Base-by-base conservation (phyloP, 257 asterid genomes). In the Nicotiana otophora region DNA sequence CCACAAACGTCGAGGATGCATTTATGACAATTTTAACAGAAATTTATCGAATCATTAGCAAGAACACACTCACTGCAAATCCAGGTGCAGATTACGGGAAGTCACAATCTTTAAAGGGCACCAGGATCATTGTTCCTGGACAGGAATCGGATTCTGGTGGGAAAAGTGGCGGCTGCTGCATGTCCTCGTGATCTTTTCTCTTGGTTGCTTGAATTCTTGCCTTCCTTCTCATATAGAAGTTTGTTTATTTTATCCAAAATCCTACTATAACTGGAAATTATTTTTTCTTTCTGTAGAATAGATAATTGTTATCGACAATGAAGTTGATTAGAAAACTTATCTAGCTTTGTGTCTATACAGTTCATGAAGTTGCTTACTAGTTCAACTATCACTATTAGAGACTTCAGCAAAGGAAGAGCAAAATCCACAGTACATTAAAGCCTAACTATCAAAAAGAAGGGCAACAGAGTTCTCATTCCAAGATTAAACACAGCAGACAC, bases 1-100 rank as follows among this genome's bases (percentile, higher is more conserved):
- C 97, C 39, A 94, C 93, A 19, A 94, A 92, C 16, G 97, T 94
- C 2, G 95, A 92, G 58, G 81, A 87, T 57, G 97, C 98, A 2
- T 94, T 92, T 81, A 88, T 89, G 90, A 92, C 88, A 5, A 84
- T 91, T 11, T 82, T 94, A 77, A 87, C 89, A 0, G 89, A 92
- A 81, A 94, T 94, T 82, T 92, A 94, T 69, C 68, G 90, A 81
- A 89, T 90, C 78, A 89, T 91, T n/a, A 90, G 96, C 89, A 94
- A 91, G 91, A 94, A 94, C 61, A 75, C 92, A 0, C 88, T 94
- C 16, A 86, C 82, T 36, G 86, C 88, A 1, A 78, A 75, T 5
- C 93, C 87, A 5, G 88, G 83, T 2, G 9, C 78, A 5, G 92
- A 89, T 48, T 92, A 78, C 30, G 89, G 84, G 1, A 89, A 89